Conservation (phyloP, 345 rosid species). For the Capsella bursapastoris region DNA sequence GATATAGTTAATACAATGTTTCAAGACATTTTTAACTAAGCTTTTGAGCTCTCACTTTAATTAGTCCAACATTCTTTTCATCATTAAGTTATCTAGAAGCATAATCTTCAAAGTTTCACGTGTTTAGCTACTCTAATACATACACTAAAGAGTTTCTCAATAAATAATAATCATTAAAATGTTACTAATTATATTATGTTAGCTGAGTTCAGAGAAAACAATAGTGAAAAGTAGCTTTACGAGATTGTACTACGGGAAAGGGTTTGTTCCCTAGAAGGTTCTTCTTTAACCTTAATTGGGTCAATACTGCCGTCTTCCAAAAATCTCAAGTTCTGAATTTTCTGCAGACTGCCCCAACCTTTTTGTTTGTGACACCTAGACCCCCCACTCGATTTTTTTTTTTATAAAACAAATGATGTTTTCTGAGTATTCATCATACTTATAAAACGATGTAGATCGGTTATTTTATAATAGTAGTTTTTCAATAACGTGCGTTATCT, state of each 20-base stretch:
- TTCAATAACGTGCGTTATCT: not conserved
- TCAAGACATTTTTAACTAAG: not conserved
- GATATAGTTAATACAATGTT: too few species aligned
- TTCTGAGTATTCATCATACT: not conserved
- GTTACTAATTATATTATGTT: too few species aligned
- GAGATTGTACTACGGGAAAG: not conserved
- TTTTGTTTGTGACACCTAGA: conserved; percentile 22
- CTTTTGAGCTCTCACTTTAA: conserved; percentile 18
- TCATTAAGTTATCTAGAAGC: conserved; percentile 22
- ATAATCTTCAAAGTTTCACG: conserved; percentile 27
- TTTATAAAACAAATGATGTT: not conserved
- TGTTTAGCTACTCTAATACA: not conserved
- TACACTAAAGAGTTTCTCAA: not conserved
- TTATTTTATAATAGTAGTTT: not conserved
- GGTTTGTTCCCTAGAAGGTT: not conserved
- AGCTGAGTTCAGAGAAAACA: too few species aligned
- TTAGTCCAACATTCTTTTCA: conserved; percentile 13
- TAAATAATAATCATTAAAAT: not conserved
- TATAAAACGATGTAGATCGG: not conserved
- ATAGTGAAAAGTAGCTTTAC: not conserved
- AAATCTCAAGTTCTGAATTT: conserved; percentile 9
- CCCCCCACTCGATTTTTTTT: conserved; percentile 2
- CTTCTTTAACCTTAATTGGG: conserved; percentile 21
- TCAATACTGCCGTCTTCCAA: conserved; percentile 54
- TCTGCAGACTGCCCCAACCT: not conserved